These are phyloP conservation scores for Phytophthora nicotianae DNA, from an alignment of 352 stramenopile genomes.

Conservation along the genomic window DNA sequence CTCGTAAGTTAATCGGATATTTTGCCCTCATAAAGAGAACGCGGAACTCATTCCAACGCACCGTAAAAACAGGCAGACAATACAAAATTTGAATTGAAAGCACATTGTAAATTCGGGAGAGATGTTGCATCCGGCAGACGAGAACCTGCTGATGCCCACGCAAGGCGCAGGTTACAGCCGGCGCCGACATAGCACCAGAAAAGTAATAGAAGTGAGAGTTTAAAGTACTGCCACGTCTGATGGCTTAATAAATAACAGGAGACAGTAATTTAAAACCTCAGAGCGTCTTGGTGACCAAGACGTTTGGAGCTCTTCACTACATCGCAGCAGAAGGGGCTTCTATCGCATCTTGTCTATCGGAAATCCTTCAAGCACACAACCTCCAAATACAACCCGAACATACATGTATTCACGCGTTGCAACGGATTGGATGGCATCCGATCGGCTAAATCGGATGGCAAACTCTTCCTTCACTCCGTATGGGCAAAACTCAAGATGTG, in stretches of 20 bases:
- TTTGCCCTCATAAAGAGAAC: too few species aligned
- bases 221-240: neutral
- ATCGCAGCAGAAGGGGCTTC: neutral
- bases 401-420: neutral
- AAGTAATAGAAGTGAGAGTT: neutral
- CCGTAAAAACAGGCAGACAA: too few species aligned
- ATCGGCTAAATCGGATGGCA: constrained; percentile 6
- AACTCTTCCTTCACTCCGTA: constrained; percentile 21
- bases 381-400: neutral
- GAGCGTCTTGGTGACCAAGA: too few species aligned
- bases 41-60: too few species aligned
- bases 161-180: too few species aligned
- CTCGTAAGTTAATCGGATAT: too few species aligned
- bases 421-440: neutral
- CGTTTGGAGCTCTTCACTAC: constrained; percentile 1
- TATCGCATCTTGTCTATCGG: constrained; percentile 11
- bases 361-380: neutral
- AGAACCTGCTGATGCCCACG: too few species aligned
- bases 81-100: too few species aligned
- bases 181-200: neutral
- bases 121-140: neutral
- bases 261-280: too few species aligned
- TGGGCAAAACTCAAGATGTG: constrained; percentile 26
- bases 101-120: too few species aligned
- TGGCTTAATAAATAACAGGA: too few species aligned